Evolutionary conservation across 1,139 yeast species (phyloP).

Genomic region (Blastobotrys arbuscula): DNA sequence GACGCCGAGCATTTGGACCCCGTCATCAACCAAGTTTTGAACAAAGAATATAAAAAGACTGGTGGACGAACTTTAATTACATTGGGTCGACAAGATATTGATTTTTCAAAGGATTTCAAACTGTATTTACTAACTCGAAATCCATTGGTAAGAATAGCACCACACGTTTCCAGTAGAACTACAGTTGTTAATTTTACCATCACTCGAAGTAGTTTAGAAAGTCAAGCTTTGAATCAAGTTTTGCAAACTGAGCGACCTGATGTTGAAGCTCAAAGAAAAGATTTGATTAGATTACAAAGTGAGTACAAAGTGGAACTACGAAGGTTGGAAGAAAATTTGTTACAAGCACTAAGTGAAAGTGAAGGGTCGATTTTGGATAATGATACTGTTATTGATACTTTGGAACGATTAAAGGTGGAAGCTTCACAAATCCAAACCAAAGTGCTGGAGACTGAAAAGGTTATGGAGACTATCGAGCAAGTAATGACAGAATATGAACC

Average conservation of each 20-base stretch:
- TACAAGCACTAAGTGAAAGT: constrained; percentile 53
- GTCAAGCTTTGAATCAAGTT: constrained; percentile 55
- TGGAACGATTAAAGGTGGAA: constrained; percentile 63
- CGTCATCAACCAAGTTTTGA: constrained; percentile 54
- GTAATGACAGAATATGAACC: constrained; percentile 45
- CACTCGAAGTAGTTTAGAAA: constrained; percentile 60
- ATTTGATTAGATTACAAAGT: constrained; percentile 50
- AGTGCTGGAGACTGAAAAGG: constrained; percentile 47
- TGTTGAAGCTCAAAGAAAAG: constrained; percentile 52
- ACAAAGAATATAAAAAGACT: constrained; percentile 52
- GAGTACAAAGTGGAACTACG: constrained; percentile 54
- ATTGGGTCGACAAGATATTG: constrained; percentile 61
- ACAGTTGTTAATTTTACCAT: constrained; percentile 64
- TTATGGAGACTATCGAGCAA: constrained; percentile 50
- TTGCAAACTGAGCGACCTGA: constrained; percentile 60
- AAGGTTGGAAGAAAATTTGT: constrained; percentile 54
- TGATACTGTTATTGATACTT: constrained; percentile 50
- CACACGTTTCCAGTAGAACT: constrained; percentile 58
- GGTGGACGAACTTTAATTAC: constrained; percentile 67
- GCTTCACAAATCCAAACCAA: constrained; percentile 50
- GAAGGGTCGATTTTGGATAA: constrained; percentile 66
- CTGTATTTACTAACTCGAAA: constrained; percentile 60
- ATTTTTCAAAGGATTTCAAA: constrained; percentile 58
- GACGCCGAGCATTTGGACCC: constrained; percentile 85
- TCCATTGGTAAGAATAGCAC: constrained; percentile 42